Evolutionary conservation across 768 basidiomycete genomes (phyloP).

Genomic region (Udeniomyces megalosporus): DNA sequence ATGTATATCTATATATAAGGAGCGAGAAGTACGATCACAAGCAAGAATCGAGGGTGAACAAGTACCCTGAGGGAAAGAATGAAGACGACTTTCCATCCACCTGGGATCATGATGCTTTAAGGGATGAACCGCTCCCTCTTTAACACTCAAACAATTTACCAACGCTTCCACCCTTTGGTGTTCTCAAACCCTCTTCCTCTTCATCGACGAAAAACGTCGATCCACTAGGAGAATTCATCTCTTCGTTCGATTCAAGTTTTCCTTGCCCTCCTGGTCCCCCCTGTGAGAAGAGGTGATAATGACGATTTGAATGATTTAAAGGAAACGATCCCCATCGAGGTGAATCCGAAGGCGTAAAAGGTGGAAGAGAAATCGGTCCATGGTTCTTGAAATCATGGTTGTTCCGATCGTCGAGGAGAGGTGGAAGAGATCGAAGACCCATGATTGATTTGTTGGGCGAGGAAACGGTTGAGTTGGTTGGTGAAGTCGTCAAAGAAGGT

Average conservation of each 20-base stretch:
- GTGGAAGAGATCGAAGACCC: neutral
- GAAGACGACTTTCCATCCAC: too few relatives aligned
- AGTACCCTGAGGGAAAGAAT: too few relatives aligned
- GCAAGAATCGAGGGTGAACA: too few relatives aligned
- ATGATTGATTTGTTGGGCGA: too few relatives aligned
- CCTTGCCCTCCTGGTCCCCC: neutral
- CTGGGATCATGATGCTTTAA: too few relatives aligned
- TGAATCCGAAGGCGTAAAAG: conserved; percentile 14
- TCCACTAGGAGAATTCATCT: neutral
- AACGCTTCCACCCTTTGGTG: neutral
- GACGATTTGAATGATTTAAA: too few relatives aligned
- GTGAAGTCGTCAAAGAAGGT: neutral
- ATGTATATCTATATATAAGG: too few relatives aligned
- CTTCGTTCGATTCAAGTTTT: too few relatives aligned
- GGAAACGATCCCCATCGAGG: neutral
- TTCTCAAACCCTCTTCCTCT: neutral
- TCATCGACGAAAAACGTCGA: neutral
- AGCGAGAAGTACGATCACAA: neutral
- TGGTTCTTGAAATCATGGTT: conserved; percentile 27
- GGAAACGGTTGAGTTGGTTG: neutral
- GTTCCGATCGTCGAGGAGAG: neutral
- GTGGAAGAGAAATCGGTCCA: conserved; percentile 34
- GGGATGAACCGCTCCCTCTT: too few relatives aligned
- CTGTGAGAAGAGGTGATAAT: neutral
- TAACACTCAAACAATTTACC: too few relatives aligned